Base-by-base conservation (phyloP, 805 yeast species). In the Torulaspora quercuum region DNA sequence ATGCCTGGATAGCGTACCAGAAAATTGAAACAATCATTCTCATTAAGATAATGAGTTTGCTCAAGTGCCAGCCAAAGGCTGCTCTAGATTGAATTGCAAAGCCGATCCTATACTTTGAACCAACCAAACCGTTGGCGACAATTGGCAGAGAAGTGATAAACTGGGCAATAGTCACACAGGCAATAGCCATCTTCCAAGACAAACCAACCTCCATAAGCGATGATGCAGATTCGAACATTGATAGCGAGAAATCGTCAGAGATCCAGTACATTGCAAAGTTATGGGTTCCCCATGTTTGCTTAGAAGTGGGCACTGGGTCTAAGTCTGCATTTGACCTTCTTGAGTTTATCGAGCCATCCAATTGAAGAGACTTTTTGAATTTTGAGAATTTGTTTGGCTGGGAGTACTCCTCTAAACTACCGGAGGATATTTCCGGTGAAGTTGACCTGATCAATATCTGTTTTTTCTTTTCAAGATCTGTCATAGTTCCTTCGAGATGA, bases 161-260 rank as follows among this genome's bases (percentile, higher is more conserved):
- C 32, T 57, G 58, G 3, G 59, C 61, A 14, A 50, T 39, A 9
- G 55, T 38, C 13, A 54, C 40, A 23, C 55, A 55, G 10, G 46
- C 32, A 6, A 55, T 43, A 3, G 63, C 62, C 30, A 41, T 10
- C 17, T 87, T 82, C 80, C 88, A 82, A 9, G 76, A 68, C 63
- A 83, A 63, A 10, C 86, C 85, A 7, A 75, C 76, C 14, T 64
- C 58, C 32, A 78, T 77, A 37, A 86, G 82, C 0, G 86, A 76
- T 4, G 86, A 76, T 4, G 88, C 88, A 45, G 82, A 82, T 63
- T 79, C 82, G 80, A 85, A 82, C 30, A 89, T 82, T 55, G 80
- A 81, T 52, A 82, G 74, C 54, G 82, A 81, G 67, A 83, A 78
- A 4, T 88, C 76, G 52, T 83, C 92, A 0, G 89, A 82, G 29